Evolutionary conservation across 768 basidiomycete species (phyloP).

Genomic region (Amanita pseudoporphyria): DNA sequence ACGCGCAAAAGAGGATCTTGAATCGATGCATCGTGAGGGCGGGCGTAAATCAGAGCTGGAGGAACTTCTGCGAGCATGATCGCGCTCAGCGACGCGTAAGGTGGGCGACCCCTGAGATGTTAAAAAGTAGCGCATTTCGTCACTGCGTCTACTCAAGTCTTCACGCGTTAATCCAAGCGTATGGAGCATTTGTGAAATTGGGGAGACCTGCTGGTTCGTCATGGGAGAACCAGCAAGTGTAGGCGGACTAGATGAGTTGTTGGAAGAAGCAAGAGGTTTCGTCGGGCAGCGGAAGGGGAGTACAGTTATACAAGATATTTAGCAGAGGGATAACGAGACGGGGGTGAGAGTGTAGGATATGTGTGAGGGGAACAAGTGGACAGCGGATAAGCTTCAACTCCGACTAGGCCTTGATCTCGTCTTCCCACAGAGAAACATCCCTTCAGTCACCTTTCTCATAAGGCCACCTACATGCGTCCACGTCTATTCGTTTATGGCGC

Average conservation of each 20-base stretch:
- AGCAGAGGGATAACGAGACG: slow-evolving; percentile 9
- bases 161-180: slow-evolving; percentile 71
- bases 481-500: slow-evolving; percentile 10
- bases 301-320: slow-evolving; percentile 1
- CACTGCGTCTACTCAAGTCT: slow-evolving; percentile 60
- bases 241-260: background rate
- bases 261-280: background rate
- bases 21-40: slow-evolving; percentile 26
- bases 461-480: background rate
- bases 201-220: slow-evolving; percentile 41
- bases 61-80: slow-evolving; percentile 22
- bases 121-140: slow-evolving; percentile 76
- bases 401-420: background rate
- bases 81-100: slow-evolving; percentile 34
- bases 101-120: slow-evolving; percentile 39
- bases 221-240: slow-evolving; percentile 17
- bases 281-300: background rate
- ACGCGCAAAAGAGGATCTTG: slow-evolving; percentile 29
- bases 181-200: slow-evolving; percentile 63
- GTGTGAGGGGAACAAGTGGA: slow-evolving; percentile 9
- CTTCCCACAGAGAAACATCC: slow-evolving; percentile 6
- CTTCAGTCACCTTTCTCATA: background rate
- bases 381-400: slow-evolving; percentile 8
- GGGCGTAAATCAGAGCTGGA: slow-evolving; percentile 21
- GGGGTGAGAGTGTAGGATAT: slow-evolving; percentile 5